These are phyloP conservation scores for Mucor racemosus DNA, from an alignment of 371 early-diverging fungal species.

Conservation along the genomic window DNA sequence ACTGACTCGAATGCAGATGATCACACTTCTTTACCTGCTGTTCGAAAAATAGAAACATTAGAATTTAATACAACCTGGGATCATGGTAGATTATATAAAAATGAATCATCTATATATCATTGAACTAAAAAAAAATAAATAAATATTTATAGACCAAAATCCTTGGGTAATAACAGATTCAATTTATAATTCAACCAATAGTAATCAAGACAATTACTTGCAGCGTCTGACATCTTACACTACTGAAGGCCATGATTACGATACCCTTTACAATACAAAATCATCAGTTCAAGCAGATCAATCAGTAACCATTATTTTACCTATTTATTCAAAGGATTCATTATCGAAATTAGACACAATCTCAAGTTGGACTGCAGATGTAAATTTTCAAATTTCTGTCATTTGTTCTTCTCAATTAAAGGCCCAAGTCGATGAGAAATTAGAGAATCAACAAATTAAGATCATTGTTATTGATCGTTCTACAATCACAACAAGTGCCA, in stretches of 20 bases:
- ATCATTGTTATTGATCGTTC: conserved; percentile 15
- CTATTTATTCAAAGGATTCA: conserved; percentile 24
- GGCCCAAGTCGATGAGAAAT: conserved; percentile 15
- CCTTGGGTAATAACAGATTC: conserved; percentile 26
- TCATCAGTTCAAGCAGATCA: neutral
- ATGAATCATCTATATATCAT: neutral
- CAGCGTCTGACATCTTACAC: conserved; percentile 24
- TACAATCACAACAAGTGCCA: conserved; percentile 1
- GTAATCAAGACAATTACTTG: neutral
- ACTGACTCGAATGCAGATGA: conserved; percentile 17
- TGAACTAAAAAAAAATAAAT: neutral
- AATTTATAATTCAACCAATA: conserved; percentile 16
- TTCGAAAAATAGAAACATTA: neutral
- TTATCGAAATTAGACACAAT: conserved; percentile 16
- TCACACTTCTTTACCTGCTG: neutral
- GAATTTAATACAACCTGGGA: conserved; percentile 27
- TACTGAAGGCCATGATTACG: conserved; percentile 19
- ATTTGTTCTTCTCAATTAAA: conserved; percentile 16
- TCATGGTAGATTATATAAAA: conserved; percentile 8
- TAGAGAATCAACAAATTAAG: neutral
- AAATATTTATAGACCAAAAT: conserved; percentile 12
- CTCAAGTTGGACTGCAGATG: conserved; percentile 7
- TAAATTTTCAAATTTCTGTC: conserved; percentile 10
- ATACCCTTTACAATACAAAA: conserved; percentile 4
- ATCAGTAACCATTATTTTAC: conserved; percentile 19